Base-by-base conservation (phyloP, 192 early-diverging fungal species). In the Backusella westeae region DNA sequence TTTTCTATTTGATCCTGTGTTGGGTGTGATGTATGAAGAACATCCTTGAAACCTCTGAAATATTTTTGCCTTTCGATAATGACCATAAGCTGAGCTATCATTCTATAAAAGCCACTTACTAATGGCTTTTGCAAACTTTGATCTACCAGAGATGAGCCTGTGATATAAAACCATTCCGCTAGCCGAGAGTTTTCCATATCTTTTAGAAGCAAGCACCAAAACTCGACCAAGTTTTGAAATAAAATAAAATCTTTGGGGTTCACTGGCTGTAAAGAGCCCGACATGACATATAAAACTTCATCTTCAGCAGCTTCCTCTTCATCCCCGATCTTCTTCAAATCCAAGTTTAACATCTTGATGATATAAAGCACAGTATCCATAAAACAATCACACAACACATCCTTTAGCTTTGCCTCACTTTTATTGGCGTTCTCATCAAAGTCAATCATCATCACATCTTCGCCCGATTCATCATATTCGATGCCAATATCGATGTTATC, bases 21-120 rank as follows among this genome's bases (percentile, higher is more conserved):
- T 26, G 56, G 68, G 49, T 8, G 29, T 46, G 53, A 65, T 71
- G 69, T 38, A 23, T 77, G 59, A 39, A 59, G 39, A 19, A 6
- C 65, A 21, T 76, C 75, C 49, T 70, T 67, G 17, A n/a, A 63
- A 9, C 32, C 73, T 10, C 17, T 32, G 35, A 77, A 91, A 86
- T 41, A 83, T 76, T 2, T 76, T 35, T 14, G 77, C 81, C 15
- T 69, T 65, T 68, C 87, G 79, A 65, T 77, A 29, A 90, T 75
- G n/a, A 69, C 69, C 34, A 91, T 34, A 36, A 82, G 82, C 1
- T 85, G 79, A 3, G 82, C 76, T 63, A 92, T 80, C 73, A 95
- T 83, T 46, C 92, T 93, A 80, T 94, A 92, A 68, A 94, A 92
- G 0, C 92, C 92, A 75, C 89, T 91, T 56, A 95, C 86, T 19